Percentiles rank a stretch among this genome's conserved stretches.
Evolutionary conservation across 208 protist species (phyloP).

Genomic region (Leishmania mexicana): DNA sequence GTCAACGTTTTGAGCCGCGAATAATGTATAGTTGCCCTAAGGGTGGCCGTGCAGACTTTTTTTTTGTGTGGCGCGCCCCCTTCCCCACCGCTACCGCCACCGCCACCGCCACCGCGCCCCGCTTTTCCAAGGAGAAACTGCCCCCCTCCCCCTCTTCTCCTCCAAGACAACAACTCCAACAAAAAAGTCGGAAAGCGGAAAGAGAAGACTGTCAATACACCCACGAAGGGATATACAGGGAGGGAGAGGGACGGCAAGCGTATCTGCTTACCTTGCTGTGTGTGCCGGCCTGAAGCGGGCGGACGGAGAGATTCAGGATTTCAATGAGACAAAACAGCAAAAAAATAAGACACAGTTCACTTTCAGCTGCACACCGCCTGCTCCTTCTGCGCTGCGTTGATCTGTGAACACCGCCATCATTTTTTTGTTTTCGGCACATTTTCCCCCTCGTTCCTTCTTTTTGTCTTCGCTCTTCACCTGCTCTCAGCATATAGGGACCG

Average conservation of each 20-base stretch:
- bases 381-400: not conserved
- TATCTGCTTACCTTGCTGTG: not conserved
- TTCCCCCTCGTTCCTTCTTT: constrained; percentile 7
- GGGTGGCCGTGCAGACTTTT: not conserved
- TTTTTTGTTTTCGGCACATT: not conserved
- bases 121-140: not conserved
- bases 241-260: not conserved
- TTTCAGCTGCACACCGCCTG: not conserved
- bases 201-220: not conserved
- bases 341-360: not conserved
- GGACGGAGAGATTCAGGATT: not conserved
- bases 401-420: not conserved
- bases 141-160: not conserved
- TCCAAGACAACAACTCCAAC: not conserved
- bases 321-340: not conserved
- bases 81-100: not conserved
- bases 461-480: not conserved
- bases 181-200: not conserved
- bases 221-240: not conserved
- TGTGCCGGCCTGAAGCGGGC: not conserved
- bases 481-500: not conserved
- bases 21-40: not conserved
- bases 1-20: not conserved
- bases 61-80: not conserved
- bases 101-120: not conserved